Base-by-base conservation (phyloP, 2,329 filamentous ascomycete genomes). In the Grosmannia huntii region DNA sequence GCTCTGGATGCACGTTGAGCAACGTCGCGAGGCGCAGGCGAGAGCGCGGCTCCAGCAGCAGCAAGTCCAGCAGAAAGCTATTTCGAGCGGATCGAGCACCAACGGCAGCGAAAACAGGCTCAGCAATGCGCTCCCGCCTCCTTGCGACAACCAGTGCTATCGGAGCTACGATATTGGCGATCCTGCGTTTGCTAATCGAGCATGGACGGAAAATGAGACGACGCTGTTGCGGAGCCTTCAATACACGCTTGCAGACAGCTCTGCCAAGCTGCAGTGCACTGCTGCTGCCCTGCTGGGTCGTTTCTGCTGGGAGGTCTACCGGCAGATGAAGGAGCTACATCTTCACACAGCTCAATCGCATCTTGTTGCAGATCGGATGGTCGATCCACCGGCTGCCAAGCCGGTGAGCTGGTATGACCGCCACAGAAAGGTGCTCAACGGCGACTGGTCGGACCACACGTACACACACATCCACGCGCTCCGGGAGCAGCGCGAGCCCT, bases 401-500 rank as follows among this genome's bases (percentile, higher is more conserved):
- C 70, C 70, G 4, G 66, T 81, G 3, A 69, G 73, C 5, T 81
- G 78, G 79, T 82, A 81, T 62, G 80, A 83, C 64, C 77, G 80
- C 16, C 73, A 74, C 57, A 78, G 73, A 63, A 83, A 82, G 65
- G 70, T 75, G 61, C 72, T 82, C 6, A 67, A 76, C 51, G 75
- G 76, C 14, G 77, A 82, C 65, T 81, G 79, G 77, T 72, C 79
- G 66, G 76, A 79, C 3, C 74, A 79, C 50, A 82, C 78, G 12
- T 71, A 73, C 53, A 78, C 76, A 4, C 76, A 82, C 61, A 73
- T 80, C 57, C 79, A 82, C 61, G 76, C 82, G 52, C 71, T 77
- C 19, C 76, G 82, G 44, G 78, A 80, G 38, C 73, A 80, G 2
- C 79, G 81, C 55, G 80, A 84, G 58, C 83, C 86, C 3, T 91